Percentiles rank a stretch among this genome's conserved stretches.
phyloP scores from a whole-genome alignment of 169 alveolate genomes.

The Plasmodium gaboni region DNA sequence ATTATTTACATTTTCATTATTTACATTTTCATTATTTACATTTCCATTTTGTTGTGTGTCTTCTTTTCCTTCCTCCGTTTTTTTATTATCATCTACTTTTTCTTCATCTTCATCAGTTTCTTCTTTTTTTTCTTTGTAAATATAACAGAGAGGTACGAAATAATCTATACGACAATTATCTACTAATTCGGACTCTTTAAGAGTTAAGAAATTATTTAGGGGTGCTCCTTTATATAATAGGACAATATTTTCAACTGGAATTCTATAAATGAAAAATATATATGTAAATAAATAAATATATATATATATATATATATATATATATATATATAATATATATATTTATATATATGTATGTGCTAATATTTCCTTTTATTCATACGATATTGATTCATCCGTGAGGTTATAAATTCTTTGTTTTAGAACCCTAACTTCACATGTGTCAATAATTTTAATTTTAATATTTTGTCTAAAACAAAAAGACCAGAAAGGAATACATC shows the following conservation, averaged over 20 bases:
- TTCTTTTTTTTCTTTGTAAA: slow-evolving; percentile 19
- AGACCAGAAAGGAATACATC: slow-evolving; percentile 70
- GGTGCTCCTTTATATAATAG: slow-evolving; percentile 66
- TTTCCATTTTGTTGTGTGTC: not conserved
- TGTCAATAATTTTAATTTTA: slow-evolving; percentile 47
- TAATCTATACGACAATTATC: slow-evolving; percentile 38
- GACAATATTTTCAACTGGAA: slow-evolving; percentile 58
- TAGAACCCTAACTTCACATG: slow-evolving; percentile 49
- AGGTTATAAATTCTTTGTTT: slow-evolving; percentile 42
- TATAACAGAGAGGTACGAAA: slow-evolving; percentile 59
- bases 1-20: too few species aligned
- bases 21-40: too few species aligned
- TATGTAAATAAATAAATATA: not conserved
- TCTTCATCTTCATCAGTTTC: slow-evolving; percentile 11
- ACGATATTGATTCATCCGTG: slow-evolving; percentile 53
- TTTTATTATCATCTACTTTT: not conserved
- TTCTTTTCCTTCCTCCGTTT: not conserved
- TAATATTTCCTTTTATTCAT: not conserved
- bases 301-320: not conserved
- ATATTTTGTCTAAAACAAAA: slow-evolving; percentile 55
- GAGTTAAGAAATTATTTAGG: slow-evolving; percentile 47
- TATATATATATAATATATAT: too few species aligned
- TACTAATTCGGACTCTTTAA: slow-evolving; percentile 54
- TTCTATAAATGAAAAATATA: slow-evolving; percentile 2
- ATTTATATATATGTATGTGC: not conserved